These are phyloP conservation scores for Diversispora epigaea DNA, from an alignment of 192 early-diverging fungal species.

Conservation along the genomic window DNA sequence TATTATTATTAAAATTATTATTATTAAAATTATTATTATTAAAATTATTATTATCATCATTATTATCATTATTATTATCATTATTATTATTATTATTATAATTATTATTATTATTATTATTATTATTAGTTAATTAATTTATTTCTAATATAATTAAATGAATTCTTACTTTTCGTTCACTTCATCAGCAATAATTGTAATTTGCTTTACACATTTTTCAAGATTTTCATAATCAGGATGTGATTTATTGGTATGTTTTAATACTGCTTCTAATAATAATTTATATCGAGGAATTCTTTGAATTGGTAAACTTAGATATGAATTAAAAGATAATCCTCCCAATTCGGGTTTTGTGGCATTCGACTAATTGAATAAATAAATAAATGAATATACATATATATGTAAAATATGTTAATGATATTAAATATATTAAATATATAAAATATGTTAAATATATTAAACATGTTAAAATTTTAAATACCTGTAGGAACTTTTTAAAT, in stretches of 20 bases:
- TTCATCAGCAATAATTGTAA: conserved; percentile 66
- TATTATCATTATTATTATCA: too few species aligned
- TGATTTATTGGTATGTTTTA: conserved; percentile 61
- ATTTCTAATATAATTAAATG: not conserved
- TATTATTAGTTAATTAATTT: not conserved
- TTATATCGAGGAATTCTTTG: conserved; percentile 91
- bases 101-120: too few species aligned
- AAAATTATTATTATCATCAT: not conserved
- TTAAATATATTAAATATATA: not conserved
- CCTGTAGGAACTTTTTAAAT: conserved; percentile 30
- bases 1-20: not conserved
- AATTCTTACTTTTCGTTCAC: conserved; percentile 67
- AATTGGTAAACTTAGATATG: conserved; percentile 82
- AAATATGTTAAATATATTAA: not conserved
- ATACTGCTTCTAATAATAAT: conserved; percentile 72
- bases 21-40: not conserved
- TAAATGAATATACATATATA: not conserved
- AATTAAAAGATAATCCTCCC: conserved; percentile 51
- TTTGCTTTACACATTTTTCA: conserved; percentile 58
- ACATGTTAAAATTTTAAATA: not conserved
- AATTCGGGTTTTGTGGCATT: conserved; percentile 20
- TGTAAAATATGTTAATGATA: not conserved
- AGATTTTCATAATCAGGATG: conserved; percentile 76
- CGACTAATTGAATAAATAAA: not conserved
- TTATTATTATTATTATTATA: too few species aligned